phyloP scores from a whole-genome alignment of 2,329 filamentous ascomycete species.

The Fonsecaea pedrosoi region DNA sequence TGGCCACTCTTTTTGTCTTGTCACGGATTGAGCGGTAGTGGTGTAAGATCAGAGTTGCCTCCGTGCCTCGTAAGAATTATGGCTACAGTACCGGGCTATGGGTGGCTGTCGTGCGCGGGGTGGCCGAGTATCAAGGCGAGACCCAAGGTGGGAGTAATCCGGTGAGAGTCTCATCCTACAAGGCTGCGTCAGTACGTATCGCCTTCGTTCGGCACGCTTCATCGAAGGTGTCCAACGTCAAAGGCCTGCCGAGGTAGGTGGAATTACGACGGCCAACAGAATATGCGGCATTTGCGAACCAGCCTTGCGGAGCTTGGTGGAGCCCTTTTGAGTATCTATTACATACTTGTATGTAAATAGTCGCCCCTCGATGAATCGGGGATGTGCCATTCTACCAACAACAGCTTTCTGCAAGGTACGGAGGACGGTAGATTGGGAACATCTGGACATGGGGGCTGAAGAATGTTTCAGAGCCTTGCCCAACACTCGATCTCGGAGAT shows the following conservation, averaged over 20 bases:
- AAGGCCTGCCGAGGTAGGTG: slow-evolving; percentile 10
- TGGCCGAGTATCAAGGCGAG: neutral
- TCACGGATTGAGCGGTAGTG: neutral
- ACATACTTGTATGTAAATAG: neutral
- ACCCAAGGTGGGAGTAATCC: neutral
- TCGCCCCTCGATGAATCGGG: neutral
- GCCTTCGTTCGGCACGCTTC: neutral
- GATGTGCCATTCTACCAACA: slow-evolving; percentile 3
- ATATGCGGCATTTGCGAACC: neutral
- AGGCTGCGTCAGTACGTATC: neutral
- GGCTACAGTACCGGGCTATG: neutral
- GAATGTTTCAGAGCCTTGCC: slow-evolving; percentile 2
- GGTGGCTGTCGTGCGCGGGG: neutral
- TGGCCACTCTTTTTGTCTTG: neutral
- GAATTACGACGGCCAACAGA: neutral
- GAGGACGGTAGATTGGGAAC: neutral
- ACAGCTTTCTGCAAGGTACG: neutral
- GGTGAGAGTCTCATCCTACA: neutral
- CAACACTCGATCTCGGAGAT: slow-evolving; percentile 10
- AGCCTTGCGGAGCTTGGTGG: slow-evolving; percentile 14
- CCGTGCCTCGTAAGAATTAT: neutral
- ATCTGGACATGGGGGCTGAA: neutral
- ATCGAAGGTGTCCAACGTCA: neutral
- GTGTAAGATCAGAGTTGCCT: slow-evolving; percentile 1
- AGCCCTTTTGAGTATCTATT: neutral